phyloP scores from a whole-genome alignment of 1,139 yeast genomes.

The Scheffersomyces titani region DNA sequence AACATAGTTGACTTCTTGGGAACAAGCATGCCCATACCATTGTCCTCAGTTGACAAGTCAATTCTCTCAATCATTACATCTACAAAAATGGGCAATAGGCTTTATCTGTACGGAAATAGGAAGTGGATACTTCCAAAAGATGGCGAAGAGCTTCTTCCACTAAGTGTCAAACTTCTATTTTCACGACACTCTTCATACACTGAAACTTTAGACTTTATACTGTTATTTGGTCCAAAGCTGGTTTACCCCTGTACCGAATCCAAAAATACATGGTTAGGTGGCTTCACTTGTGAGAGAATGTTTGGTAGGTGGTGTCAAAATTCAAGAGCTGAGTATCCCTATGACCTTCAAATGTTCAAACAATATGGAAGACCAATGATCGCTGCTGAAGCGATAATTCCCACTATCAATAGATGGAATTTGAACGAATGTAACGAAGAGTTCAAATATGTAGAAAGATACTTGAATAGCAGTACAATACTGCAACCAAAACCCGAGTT shows the following conservation, averaged over 20 bases:
- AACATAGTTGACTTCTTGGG: conserved; percentile 37
- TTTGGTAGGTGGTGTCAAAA: conserved; percentile 43
- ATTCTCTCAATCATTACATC: conserved; percentile 14
- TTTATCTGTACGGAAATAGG: conserved; percentile 23
- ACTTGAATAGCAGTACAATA: neutral
- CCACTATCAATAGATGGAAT: conserved; percentile 36
- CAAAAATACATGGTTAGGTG: conserved; percentile 35
- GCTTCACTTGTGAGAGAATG: conserved; percentile 43
- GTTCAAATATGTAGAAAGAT: conserved; percentile 16
- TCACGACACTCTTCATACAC: conserved; percentile 58
- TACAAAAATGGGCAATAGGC: conserved; percentile 26
- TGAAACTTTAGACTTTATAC: conserved; percentile 43
- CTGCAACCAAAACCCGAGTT: neutral
- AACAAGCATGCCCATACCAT: conserved; percentile 24
- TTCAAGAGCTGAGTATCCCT: conserved; percentile 18
- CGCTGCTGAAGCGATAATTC: conserved; percentile 19
- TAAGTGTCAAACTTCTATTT: conserved; percentile 40
- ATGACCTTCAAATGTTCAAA: conserved; percentile 27
- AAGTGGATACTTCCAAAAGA: conserved; percentile 30
- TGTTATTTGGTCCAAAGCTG: conserved; percentile 39
- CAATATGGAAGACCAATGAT: conserved; percentile 22
- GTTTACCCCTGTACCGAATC: conserved; percentile 50
- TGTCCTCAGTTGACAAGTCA: conserved; percentile 19
- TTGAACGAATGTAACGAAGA: conserved; percentile 33
- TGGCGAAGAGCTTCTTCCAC: conserved; percentile 37